Evolutionary conservation across 2,329 filamentous ascomycete genomes (phyloP).

Genomic region (Mariannaea elegans): DNA sequence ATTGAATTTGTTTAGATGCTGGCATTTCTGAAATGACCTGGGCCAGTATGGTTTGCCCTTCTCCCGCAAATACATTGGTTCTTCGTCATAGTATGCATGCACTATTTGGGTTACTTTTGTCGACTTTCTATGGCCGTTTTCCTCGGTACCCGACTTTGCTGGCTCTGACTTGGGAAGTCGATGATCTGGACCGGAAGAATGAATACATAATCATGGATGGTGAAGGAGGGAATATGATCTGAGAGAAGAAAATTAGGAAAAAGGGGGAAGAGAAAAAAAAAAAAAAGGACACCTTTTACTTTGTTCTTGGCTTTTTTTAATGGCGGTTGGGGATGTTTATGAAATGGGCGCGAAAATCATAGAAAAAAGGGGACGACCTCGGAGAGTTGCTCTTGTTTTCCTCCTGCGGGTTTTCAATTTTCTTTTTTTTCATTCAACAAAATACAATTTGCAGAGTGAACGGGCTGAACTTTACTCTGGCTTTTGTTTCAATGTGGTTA

Average conservation of each 20-base stretch:
- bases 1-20: conserved; percentile 8
- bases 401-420: background rate
- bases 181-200: background rate
- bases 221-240: background rate
- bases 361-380: background rate
- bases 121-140: background rate
- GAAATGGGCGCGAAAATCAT: conserved; percentile 9
- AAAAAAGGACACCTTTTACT: background rate
- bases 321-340: background rate
- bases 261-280: background rate
- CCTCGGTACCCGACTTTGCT: background rate
- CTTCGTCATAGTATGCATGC: conserved; percentile 3
- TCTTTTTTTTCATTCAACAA: too few relatives aligned
- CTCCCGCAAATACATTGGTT: background rate
- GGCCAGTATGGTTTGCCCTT: background rate
- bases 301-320: conserved; percentile 22
- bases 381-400: background rate
- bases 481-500: background rate
- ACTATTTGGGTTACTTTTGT: background rate
- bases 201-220: too few relatives aligned
- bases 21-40: background rate
- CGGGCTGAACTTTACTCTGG: background rate
- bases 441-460: background rate
- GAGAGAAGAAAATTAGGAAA: background rate
- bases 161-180: background rate